Percentiles rank a stretch among this genome's conserved stretches.
phyloP scores from a whole-genome alignment of 495 filamentous ascomycete genomes.

The Aspergillus bridgeri region DNA sequence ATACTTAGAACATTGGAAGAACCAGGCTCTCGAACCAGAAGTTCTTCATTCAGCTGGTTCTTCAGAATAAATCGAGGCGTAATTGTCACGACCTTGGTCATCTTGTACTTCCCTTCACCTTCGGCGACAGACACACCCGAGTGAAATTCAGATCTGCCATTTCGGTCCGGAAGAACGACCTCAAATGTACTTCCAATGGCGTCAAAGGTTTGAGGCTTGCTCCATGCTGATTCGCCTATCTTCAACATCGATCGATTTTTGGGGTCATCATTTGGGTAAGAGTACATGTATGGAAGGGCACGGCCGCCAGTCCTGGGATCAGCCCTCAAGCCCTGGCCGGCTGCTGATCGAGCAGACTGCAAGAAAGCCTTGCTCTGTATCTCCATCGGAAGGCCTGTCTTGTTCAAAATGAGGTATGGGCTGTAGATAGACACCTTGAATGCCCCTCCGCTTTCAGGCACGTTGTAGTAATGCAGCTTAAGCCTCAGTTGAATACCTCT shows the following conservation, averaged over 20 bases:
- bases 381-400: constrained; percentile 84
- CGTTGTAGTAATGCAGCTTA: constrained; percentile 87
- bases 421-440: constrained; percentile 94
- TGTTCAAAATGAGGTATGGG: constrained; percentile 91
- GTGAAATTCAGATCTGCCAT: constrained; percentile 77
- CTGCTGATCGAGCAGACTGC: constrained; percentile 73
- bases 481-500: constrained; percentile 74
- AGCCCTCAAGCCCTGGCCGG: constrained; percentile 65
- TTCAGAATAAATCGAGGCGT: constrained; percentile 91
- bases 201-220: constrained; percentile 95
- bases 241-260: constrained; percentile 85
- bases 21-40: constrained; percentile 83
- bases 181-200: constrained; percentile 93
- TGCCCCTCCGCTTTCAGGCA: constrained; percentile 89
- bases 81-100: constrained; percentile 93
- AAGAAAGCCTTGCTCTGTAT: constrained; percentile 87
- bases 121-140: constrained; percentile 83
- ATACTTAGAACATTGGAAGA: constrained; percentile 78
- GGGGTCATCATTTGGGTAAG: constrained; percentile 78
- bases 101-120: constrained; percentile 94
- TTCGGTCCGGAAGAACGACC: constrained; percentile 70
- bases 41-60: constrained; percentile 83
- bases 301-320: constrained; percentile 48
- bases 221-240: constrained; percentile 87
- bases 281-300: constrained; percentile 94